These are phyloP conservation scores for Ottelia alismoides DNA, from an alignment of 106 monocot species.

Conservation along the genomic window DNA sequence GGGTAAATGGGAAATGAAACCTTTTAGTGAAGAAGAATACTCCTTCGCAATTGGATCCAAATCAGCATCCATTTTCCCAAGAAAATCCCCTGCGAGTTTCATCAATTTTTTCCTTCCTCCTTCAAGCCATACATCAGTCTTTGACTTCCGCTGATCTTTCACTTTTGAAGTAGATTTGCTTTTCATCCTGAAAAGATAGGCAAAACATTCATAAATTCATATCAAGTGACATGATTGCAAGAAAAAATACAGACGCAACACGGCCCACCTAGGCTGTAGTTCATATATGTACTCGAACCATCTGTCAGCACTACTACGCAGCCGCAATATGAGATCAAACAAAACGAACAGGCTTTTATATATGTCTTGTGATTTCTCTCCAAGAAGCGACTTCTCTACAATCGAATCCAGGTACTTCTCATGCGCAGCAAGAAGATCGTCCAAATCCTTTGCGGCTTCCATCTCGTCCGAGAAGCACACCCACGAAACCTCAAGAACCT, in stretches of 20 bases:
- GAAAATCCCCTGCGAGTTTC: slow-evolving; percentile 49
- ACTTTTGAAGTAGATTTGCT: slow-evolving; percentile 36
- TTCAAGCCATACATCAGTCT: slow-evolving; percentile 24
- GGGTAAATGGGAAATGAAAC: slow-evolving; percentile 79
- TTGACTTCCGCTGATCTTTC: slow-evolving; percentile 16
- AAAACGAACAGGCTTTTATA: slow-evolving; percentile 47
- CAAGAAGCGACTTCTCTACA: slow-evolving; percentile 87
- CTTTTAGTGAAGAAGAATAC: slow-evolving; percentile 71
- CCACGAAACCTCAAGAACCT: slow-evolving; percentile 96
- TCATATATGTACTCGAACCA: slow-evolving; percentile 89
- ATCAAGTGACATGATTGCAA: not conserved
- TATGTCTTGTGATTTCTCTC: slow-evolving; percentile 67
- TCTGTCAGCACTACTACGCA: slow-evolving; percentile 57
- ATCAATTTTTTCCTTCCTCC: slow-evolving; percentile 54
- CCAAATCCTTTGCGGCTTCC: slow-evolving; percentile 86
- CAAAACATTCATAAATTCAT: not conserved
- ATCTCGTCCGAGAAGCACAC: slow-evolving; percentile 81
- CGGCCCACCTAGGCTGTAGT: slow-evolving; percentile 57
- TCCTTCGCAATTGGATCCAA: slow-evolving; percentile 64
- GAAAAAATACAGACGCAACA: not conserved
- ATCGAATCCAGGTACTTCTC: slow-evolving; percentile 87
- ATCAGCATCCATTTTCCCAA: slow-evolving; percentile 68
- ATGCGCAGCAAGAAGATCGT: slow-evolving; percentile 81
- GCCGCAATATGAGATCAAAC: slow-evolving; percentile 72
- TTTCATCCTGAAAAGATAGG: slow-evolving; percentile 35